phyloP scores from a whole-genome alignment of 176 grass and related monocot species.

The Thalia dealbata region DNA sequence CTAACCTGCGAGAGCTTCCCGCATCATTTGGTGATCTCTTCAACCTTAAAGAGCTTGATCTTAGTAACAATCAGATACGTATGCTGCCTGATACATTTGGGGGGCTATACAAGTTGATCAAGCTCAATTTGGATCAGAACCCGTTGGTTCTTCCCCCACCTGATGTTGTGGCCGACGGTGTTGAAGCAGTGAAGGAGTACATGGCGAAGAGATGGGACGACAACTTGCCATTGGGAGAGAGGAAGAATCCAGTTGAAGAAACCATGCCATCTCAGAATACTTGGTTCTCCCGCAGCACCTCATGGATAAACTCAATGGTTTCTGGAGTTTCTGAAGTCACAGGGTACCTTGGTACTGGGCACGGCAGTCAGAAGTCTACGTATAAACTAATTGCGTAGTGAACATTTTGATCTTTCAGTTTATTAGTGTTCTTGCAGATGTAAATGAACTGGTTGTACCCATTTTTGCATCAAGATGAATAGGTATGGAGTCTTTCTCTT shows the following conservation, averaged over 20 bases:
- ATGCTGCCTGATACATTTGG: conserved; percentile 71
- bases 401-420: too few relatives aligned
- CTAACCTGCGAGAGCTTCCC: conserved; percentile 55
- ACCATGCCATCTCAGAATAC: background rate
- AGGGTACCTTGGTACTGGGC: background rate
- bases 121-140: conserved; percentile 62
- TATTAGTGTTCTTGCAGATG: too few relatives aligned
- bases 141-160: conserved; percentile 59
- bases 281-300: conserved; percentile 12
- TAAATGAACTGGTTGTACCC: too few relatives aligned
- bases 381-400: too few relatives aligned
- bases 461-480: too few relatives aligned
- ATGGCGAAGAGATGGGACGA: conserved; percentile 12
- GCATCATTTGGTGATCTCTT: conserved; percentile 60
- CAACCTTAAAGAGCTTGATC: conserved; percentile 74
- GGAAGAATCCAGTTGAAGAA: conserved; percentile 9
- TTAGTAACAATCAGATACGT: conserved; percentile 85
- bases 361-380: background rate
- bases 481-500: too few relatives aligned
- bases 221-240: conserved; percentile 1
- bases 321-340: conserved; percentile 10
- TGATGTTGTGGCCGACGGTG: conserved; percentile 68
- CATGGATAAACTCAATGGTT: conserved; percentile 9
- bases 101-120: conserved; percentile 61
- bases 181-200: conserved; percentile 48